Evolutionary conservation across 129 eudicot species (phyloP).

Genomic region (Flaveria sonorensis): DNA sequence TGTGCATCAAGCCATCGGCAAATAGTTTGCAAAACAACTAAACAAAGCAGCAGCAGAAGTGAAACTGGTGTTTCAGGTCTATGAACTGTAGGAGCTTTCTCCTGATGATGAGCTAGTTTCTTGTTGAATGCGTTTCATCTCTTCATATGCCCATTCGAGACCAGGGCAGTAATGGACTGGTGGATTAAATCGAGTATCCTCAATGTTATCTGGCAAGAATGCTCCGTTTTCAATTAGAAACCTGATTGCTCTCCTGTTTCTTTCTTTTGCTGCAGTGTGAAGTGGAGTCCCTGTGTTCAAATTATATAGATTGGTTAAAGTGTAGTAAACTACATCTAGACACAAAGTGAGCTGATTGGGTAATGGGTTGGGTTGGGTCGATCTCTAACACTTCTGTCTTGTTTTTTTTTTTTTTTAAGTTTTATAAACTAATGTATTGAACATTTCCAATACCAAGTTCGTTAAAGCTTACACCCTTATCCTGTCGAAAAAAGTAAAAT

Average conservation of each 20-base stretch:
- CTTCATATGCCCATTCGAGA: conserved; percentile 97
- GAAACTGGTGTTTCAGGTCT: conserved; percentile 37
- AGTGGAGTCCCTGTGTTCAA: conserved; percentile 90
- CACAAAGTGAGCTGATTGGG: not conserved
- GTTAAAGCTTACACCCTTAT: too few species aligned
- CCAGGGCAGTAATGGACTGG: conserved; percentile 93
- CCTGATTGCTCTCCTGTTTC: conserved; percentile 71
- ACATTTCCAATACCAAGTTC: too few species aligned
- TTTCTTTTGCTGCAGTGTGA: conserved; percentile 94
- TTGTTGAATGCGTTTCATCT: conserved; percentile 68
- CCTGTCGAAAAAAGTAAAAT: too few species aligned
- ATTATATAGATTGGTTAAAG: not conserved
- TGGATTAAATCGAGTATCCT: conserved; percentile 90
- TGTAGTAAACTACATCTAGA: not conserved
- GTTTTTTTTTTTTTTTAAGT: not conserved
- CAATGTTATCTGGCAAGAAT: conserved; percentile 81
- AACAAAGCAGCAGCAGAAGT: not conserved
- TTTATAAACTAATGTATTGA: too few species aligned
- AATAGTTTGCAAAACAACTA: not conserved
- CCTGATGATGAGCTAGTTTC: conserved; percentile 65
- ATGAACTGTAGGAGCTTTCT: conserved; percentile 65
- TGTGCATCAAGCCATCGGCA: not conserved
- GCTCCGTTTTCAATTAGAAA: conserved; percentile 89
- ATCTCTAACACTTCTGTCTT: not conserved
- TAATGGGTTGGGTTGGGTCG: not conserved